Conservation (phyloP, 495 filamentous ascomycete species). For the Hypoxylon subgilvum region DNA sequence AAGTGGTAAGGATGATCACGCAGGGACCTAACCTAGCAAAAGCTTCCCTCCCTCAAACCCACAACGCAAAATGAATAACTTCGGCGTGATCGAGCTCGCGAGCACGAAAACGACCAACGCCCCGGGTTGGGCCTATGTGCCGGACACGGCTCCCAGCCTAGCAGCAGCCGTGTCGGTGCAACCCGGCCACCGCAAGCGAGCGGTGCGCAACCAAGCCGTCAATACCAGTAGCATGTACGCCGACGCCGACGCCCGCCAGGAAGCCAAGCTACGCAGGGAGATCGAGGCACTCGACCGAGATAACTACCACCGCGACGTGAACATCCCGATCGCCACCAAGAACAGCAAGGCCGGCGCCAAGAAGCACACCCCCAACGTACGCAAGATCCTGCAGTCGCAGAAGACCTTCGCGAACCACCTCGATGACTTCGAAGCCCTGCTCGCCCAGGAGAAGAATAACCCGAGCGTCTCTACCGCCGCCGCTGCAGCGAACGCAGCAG, state of each 20-base stretch:
- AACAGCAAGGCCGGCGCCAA: constrained; percentile 25
- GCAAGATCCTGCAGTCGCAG: constrained; percentile 85
- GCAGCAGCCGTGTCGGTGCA: constrained; percentile 60
- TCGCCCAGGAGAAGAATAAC: constrained; percentile 55
- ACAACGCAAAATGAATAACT: constrained; percentile 53
- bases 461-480: constrained; percentile 32
- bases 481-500: constrained; percentile 25
- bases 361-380: constrained; percentile 80
- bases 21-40: no score
- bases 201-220: constrained; percentile 59
- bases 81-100: constrained; percentile 76
- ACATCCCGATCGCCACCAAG: constrained; percentile 66
- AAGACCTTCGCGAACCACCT: constrained; percentile 93
- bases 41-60: no score
- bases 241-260: constrained; percentile 69
- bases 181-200: constrained; percentile 65
- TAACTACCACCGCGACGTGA: constrained; percentile 68
- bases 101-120: constrained; percentile 68
- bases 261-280: constrained; percentile 75
- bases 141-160: constrained; percentile 57
- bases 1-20: no score
- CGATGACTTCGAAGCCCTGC: constrained; percentile 81
- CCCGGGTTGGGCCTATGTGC: constrained; percentile 88
- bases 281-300: constrained; percentile 82
- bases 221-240: constrained; percentile 54